These are phyloP conservation scores for Megacollybia marginata DNA, from an alignment of 768 basidiomycete genomes.

Conservation along the genomic window DNA sequence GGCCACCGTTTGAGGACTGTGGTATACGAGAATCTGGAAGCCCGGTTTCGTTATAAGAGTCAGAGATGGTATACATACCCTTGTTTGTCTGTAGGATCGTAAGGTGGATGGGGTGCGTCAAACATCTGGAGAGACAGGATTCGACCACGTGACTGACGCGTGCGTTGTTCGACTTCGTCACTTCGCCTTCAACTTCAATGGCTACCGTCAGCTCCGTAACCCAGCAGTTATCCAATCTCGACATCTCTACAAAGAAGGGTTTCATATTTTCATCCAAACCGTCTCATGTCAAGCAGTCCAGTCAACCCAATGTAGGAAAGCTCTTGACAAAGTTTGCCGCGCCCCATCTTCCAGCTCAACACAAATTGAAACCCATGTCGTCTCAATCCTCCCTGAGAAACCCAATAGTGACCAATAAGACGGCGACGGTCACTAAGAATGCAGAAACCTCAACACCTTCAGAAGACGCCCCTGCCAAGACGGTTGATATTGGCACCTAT, in stretches of 20 bases:
- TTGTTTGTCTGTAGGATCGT: too few relatives aligned
- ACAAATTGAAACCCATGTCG: constrained; percentile 15
- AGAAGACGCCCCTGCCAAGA: constrained; percentile 7
- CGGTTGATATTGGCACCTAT: constrained; percentile 80
- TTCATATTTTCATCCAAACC: constrained; percentile 15
- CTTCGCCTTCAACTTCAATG: constrained; percentile 12
- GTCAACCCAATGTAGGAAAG: constrained; percentile 59
- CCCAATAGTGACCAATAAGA: constrained; percentile 17
- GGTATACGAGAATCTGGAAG: too few relatives aligned
- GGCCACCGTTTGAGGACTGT: constrained; percentile 80
- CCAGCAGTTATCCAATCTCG: constrained; percentile 62
- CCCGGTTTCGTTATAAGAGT: too few relatives aligned
- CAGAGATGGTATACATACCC: too few relatives aligned
- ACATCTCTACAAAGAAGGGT: constrained; percentile 49
- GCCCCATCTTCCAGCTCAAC: constrained; percentile 40
- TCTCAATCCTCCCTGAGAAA: constrained; percentile 5
- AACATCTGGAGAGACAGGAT: too few relatives aligned
- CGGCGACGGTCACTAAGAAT: constrained; percentile 12
- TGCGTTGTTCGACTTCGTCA: too few relatives aligned
- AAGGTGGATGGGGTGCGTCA: too few relatives aligned
- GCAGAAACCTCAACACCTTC: constrained; percentile 37
- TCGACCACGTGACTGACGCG: too few relatives aligned
- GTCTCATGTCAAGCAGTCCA: constrained; percentile 42
- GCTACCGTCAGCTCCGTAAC: constrained; percentile 53
- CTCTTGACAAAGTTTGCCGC: constrained; percentile 70